Evolutionary conservation across 1,139 yeast genomes (phyloP), one percentile per base, ranked within the genome.

Genomic region (Candida sp.): DNA sequence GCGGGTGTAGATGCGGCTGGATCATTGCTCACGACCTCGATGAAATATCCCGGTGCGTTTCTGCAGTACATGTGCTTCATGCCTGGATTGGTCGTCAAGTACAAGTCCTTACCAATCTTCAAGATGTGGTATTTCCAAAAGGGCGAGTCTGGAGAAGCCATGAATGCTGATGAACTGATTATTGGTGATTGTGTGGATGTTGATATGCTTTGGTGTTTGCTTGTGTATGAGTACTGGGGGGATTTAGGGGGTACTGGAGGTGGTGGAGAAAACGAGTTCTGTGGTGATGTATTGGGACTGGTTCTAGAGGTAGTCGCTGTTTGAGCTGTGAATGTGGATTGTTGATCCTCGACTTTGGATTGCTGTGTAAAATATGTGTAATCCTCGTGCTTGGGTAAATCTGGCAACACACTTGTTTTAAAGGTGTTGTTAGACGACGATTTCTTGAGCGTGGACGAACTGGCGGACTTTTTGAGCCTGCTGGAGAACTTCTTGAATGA

Each of bases 121-220:
- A 81, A 63, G 8, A 84, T 69, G 58, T 85, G 90, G 59, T 83
- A 85, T 60, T 85, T 85, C 88, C 88, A 84, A 58, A 81, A 84
- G 23, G 75, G 77, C 22, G 67, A 38, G 12, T 44, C 46, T 22
- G 51, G 34, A n/a, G 49, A 47, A 30, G 50, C 38, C 42, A 43
- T 38, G 42, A 38, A 38, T 27, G 30, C 38, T 5, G 48, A 40
- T 22, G 44, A 32, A 12, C 22, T 12, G 28, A 32, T 17, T 11
- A 23, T 23, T 17, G 46, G 11, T 7, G 23, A 5, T 22, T 34
- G n/a, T 12, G 41, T 25, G 7, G 27, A 22, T n/a, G 34, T 44
- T 23, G 12, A 26, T 17, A 17, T 7, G 12, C 34, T 26, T 4
- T 34, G 31, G 3, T 33, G 7, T 7, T 25, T 9, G 7, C 26